Percentiles rank a stretch among this genome's conserved stretches.
These are phyloP conservation scores for Hypoxylon sp. DNA, from an alignment of 2,329 filamentous ascomycete species.

Conservation along the genomic window DNA sequence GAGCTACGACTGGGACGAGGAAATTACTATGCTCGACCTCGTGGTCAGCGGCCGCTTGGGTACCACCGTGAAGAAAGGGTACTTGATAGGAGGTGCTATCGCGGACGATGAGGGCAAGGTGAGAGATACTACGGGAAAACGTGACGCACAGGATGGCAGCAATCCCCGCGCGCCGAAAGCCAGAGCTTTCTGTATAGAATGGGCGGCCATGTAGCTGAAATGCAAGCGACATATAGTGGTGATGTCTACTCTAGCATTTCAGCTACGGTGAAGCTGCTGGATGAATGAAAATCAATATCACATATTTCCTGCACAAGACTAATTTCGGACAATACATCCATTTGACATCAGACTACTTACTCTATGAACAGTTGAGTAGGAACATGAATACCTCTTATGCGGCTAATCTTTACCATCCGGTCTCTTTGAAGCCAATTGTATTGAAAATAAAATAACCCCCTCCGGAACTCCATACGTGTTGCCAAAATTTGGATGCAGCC, in stretches of 20 bases:
- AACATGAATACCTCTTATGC: background rate
- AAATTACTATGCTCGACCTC: slow-evolving; percentile 85
- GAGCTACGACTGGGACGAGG: slow-evolving; percentile 87
- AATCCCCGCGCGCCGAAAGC: slow-evolving; percentile 56
- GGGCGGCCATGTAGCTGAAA: slow-evolving; percentile 85
- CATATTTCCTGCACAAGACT: background rate
- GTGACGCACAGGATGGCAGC: background rate
- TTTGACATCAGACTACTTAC: background rate
- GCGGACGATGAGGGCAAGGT: slow-evolving; percentile 46
- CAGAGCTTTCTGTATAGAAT: slow-evolving; percentile 87
- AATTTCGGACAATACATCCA: background rate
- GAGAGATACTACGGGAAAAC: slow-evolving; percentile 35
- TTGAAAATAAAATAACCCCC: background rate
- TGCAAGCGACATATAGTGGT: background rate
- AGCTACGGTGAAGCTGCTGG: background rate
- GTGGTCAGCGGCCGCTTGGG: slow-evolving; percentile 88
- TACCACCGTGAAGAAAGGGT: slow-evolving; percentile 96
- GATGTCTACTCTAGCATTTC: background rate
- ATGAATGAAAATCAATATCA: background rate
- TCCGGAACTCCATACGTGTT: background rate
- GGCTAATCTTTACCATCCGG: slow-evolving; percentile 8
- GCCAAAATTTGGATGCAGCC: background rate
- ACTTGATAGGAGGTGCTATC: slow-evolving; percentile 80
- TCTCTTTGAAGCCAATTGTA: background rate
- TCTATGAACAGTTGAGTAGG: background rate